Evolutionary conservation across 2,329 filamentous ascomycete species (phyloP).

Genomic region (Cladophialophora bantiana): DNA sequence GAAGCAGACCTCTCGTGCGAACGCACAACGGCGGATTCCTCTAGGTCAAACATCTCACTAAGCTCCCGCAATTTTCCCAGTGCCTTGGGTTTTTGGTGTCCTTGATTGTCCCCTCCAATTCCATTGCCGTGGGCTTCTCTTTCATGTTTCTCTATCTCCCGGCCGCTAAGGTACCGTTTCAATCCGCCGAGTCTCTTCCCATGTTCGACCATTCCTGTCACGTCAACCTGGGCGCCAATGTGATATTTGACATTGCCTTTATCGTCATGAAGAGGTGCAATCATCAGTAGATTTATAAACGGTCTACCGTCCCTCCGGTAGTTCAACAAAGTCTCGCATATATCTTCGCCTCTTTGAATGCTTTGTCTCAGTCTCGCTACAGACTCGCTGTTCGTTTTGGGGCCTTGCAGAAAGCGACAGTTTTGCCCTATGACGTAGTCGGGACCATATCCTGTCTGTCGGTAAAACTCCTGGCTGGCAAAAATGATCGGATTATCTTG

Average conservation of each 20-base stretch:
- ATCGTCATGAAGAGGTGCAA: conserved; percentile 44
- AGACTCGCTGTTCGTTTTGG: conserved; percentile 46
- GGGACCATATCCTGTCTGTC: conserved; percentile 51
- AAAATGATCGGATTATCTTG: conserved; percentile 56
- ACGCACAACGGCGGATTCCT: conserved; percentile 42
- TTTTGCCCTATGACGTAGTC: conserved; percentile 55
- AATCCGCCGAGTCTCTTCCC: conserved; percentile 43
- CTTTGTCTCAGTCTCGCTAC: conserved; percentile 48
- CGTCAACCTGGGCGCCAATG: conserved; percentile 45
- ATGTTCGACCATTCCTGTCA: conserved; percentile 42
- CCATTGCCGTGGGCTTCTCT: conserved; percentile 20
- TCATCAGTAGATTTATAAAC: conserved; percentile 46
- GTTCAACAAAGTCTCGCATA: conserved; percentile 54
- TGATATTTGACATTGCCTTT: conserved; percentile 44
- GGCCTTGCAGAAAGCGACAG: conserved; percentile 55
- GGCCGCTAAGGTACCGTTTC: conserved; percentile 36
- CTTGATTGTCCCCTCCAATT: not conserved
- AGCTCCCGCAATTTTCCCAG: conserved; percentile 41
- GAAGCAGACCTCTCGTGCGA: conserved; percentile 37
- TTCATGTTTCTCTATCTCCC: conserved; percentile 27
- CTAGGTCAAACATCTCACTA: conserved; percentile 43
- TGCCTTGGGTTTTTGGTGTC: conserved; percentile 29
- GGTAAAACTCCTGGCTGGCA: conserved; percentile 56
- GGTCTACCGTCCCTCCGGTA: conserved; percentile 47
- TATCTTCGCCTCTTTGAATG: conserved; percentile 49